These are phyloP conservation scores for Acanthamoeba divionensis DNA, from an alignment of 208 protist species.

Conservation along the genomic window DNA sequence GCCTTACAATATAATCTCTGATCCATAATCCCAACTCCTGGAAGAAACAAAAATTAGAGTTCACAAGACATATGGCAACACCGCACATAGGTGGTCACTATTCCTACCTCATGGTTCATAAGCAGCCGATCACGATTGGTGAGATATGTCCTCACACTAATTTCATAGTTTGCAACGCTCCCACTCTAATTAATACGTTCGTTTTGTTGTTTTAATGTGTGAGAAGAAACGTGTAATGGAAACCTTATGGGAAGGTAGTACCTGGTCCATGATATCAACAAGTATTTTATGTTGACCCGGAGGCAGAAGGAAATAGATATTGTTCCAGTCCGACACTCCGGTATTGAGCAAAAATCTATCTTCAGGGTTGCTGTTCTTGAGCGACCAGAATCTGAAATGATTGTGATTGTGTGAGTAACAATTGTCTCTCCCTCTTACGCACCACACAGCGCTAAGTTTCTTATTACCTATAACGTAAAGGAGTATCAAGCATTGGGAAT, in stretches of 20 bases:
- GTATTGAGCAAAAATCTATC: neutral
- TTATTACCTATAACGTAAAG: neutral
- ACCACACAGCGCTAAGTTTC: neutral
- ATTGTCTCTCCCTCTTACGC: neutral
- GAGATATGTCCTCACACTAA: neutral
- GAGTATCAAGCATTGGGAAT: neutral
- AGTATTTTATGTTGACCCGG: neutral
- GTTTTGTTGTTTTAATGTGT: neutral
- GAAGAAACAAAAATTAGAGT: neutral
- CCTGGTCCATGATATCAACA: conserved; percentile 38
- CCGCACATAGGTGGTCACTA: neutral
- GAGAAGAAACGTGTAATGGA: neutral
- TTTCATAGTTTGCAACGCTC: neutral
- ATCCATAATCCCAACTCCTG: conserved; percentile 18
- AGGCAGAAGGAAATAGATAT: neutral
- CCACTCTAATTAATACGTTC: neutral
- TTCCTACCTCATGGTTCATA: neutral
- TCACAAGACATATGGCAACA: neutral
- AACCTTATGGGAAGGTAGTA: neutral
- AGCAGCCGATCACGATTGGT: neutral
- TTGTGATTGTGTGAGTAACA: neutral
- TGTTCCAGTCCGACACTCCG: neutral
- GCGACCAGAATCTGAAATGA: neutral
- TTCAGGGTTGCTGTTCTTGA: neutral
- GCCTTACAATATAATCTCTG: neutral